phyloP scores from a whole-genome alignment of 163 green algal species.

The Scenedesmus sp. region DNA sequence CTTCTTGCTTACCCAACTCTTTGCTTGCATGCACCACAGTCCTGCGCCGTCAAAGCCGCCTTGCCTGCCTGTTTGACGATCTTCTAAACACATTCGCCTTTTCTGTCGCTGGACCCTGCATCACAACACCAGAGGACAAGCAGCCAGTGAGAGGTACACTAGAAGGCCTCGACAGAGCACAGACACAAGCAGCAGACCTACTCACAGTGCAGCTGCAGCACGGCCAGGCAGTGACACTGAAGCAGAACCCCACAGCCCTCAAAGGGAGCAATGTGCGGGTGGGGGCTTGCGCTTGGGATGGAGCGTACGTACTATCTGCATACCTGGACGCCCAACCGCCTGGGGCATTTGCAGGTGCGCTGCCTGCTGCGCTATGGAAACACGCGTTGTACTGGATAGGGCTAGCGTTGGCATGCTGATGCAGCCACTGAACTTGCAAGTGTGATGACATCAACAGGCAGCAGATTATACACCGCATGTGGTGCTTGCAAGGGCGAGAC shows the following conservation, averaged over 20 bases:
- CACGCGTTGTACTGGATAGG: background rate
- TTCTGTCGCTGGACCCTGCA: background rate
- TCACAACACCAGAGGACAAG: conserved; percentile 18
- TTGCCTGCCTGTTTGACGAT: no score
- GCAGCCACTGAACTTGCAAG: no score
- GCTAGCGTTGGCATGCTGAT: no score
- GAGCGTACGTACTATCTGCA: conserved; percentile 40
- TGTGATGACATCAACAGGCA: no score
- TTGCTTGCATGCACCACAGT: no score
- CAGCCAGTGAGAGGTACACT: conserved; percentile 45
- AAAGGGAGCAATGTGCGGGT: conserved; percentile 11
- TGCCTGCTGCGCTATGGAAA: background rate
- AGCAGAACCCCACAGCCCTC: conserved; percentile 52
- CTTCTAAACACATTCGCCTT: background rate
- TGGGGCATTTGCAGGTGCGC: conserved; percentile 13
- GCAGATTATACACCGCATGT: no score
- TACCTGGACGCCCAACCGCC: conserved; percentile 26
- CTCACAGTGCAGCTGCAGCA: conserved; percentile 38
- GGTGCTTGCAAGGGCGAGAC: no score
- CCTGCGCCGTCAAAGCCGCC: no score
- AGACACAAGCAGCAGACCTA: conserved; percentile 49
- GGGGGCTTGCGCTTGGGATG: conserved; percentile 41
- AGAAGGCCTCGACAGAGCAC: conserved; percentile 37
- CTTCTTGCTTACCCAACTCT: no score
- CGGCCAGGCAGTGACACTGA: conserved; percentile 12